Evolutionary conservation across 1,284 basidiomycete species (phyloP), one percentile per base, ranked within the genome.

Genomic region (Ganoderma multipileum): DNA sequence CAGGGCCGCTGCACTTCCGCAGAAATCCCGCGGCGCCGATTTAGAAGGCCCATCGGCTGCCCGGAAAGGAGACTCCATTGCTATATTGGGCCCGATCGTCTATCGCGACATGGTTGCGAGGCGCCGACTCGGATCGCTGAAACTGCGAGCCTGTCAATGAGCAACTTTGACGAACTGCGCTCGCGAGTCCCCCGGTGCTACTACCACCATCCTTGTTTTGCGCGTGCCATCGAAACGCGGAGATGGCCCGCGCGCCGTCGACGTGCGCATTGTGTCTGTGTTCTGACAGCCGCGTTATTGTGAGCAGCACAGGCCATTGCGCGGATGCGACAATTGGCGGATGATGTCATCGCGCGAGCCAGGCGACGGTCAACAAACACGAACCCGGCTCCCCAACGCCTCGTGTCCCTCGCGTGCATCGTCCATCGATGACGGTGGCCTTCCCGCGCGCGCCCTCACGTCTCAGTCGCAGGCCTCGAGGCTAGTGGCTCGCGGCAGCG

Each of bases 261-360:
- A 57, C 30, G 54, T 30, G 20, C 38, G 12, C 9, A 39, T 39
- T 39, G 38, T 39, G 36, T 36, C 36, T 28, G 12, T 57, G 33
- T 38, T 58, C 55, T 33, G 55, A 58, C 36, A 38, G 55, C 38
- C 23, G 54, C n/a, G n/a, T n/a, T 11, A 20, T 23, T 18, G 54
- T 28, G 23, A 18, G 54, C 44, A 55, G 30, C 28, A 55, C 30
- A 55, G 30, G 54, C 54, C 30, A 33, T n/a, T 30, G 28, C 54
- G 28, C 28, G 38, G 54, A 55, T 5, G 33, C 55, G 30, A 58
- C 33, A 58, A 57, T 30, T 57, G 33, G 9, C 55, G 33, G 20
- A 12, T 57, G 55, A 58, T 58, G 55, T 58, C 55, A 58, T 58
- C 55, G 30, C 55, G 55, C 30, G 55, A 20, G 33, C 55, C 33